These are phyloP conservation scores for Yamadazyma blattariae DNA, from an alignment of 1,139 yeast genomes.

Conservation along the genomic window DNA sequence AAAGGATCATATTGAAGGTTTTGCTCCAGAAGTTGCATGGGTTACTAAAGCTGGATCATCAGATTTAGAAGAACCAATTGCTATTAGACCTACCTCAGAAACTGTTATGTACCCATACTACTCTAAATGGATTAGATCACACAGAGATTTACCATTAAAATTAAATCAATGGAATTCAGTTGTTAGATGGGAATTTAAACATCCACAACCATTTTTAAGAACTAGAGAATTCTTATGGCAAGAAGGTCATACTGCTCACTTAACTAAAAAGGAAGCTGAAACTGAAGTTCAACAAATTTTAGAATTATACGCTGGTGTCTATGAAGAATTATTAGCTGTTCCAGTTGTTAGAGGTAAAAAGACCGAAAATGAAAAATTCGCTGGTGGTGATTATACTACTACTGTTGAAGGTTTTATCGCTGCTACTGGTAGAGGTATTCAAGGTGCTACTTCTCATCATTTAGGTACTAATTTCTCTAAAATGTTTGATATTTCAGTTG, in stretches of 20 bases:
- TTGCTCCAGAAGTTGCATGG: conserved; percentile 99
- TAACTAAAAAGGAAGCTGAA: conserved; percentile 75
- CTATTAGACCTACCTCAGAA: conserved; percentile 98
- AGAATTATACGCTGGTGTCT: conserved; percentile 80
- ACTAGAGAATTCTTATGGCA: conserved; percentile 99
- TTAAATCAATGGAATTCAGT: conserved; percentile 99
- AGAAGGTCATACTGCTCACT: conserved; percentile 98
- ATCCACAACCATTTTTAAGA: conserved; percentile 98
- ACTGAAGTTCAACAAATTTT: conserved; percentile 84
- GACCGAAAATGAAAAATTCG: conserved; percentile 97
- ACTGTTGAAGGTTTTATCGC: conserved; percentile 97
- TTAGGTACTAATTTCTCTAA: conserved; percentile 97
- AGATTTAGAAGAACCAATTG: conserved; percentile 96
- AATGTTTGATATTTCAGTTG: conserved; percentile 95
- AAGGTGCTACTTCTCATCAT: conserved; percentile 98
- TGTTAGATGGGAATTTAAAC: conserved; percentile 99
- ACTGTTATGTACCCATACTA: conserved; percentile 99
- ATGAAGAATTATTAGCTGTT: conserved; percentile 91
- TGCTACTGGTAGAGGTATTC: conserved; percentile 99
- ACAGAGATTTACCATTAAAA: conserved; percentile 94
- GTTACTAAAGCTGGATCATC: conserved; percentile 94
- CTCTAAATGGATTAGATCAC: conserved; percentile 98
- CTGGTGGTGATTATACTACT: conserved; percentile 95
- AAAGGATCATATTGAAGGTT: conserved; percentile 98
- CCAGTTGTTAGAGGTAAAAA: conserved; percentile 95